Evolutionary conservation across 2,329 filamentous ascomycete genomes (phyloP), one percentile per base, ranked within the genome.

Genomic region (Xylaria sp.): DNA sequence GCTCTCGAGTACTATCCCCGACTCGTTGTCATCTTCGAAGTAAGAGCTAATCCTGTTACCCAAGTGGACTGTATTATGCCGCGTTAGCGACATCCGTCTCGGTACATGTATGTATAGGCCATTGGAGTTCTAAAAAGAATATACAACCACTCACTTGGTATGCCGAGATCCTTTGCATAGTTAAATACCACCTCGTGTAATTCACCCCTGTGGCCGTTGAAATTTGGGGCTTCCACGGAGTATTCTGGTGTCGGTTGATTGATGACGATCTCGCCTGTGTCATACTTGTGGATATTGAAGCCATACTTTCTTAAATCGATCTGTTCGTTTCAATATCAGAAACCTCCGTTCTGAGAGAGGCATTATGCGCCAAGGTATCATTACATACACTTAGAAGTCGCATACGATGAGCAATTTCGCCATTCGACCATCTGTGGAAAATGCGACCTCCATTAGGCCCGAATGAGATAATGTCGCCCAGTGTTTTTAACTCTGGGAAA

Each of bases 381-480:
- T 23, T 4, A 49, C 61, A 11, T 46, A 60, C 57, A 64, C 81
- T 83, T 7, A 86, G 71, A 1, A 76, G 72, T 23, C 80, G 78
- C 74, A 86, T 77, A 44, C 77, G 76, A 46, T 74, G 72, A 7
- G 78, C 76, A 9, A 87, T 77, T 33, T 76, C 72, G 31, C 84
- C 82, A 27, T 81, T 71, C 0, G 75, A 76, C 86, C 86, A 89
- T 3, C 86, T 81, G 54, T 82, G 71, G 68, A 87, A 86, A 66
- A 89, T 87, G 40, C 85, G 82, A 0, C 85, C 84, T 11, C 79
- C 84, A 65, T 88, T 88, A 48, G 83, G 78, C 1, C 85, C 85
- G 63, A 87, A 87, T 11, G 82, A 84, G 64, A 87, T 88, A 63
- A 88, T 87, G 73, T 88, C 84, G 54, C 86, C 86, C 0, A 88